Conservation (phyloP, 202 grass and related monocot species). For the Schoenoplectus tabernaemontani region DNA sequence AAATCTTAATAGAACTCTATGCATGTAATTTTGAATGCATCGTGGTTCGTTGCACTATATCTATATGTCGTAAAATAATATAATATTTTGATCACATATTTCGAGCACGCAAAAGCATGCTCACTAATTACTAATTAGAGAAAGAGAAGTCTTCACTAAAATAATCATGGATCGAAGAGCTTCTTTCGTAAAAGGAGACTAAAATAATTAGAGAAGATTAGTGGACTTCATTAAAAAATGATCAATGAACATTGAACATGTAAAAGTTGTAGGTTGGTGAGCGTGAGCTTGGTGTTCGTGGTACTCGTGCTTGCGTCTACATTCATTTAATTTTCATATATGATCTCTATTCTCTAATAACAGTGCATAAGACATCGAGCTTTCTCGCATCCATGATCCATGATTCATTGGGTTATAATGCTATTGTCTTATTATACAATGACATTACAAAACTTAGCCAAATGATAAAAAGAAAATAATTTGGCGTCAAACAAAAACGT, state of each 20-base stretch:
- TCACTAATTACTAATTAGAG: background rate
- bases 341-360: background rate
- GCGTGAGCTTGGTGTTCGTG: too few relatives aligned
- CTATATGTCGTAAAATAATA: background rate
- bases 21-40: background rate
- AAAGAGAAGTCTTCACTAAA: background rate
- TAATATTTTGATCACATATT: too few relatives aligned
- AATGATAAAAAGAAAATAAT: too few relatives aligned
- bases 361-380: background rate
- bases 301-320: background rate
- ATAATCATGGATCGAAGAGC: background rate
- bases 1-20: background rate
- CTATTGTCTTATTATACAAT: too few relatives aligned
- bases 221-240: background rate
- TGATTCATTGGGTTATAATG: too few relatives aligned
- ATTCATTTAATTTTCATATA: background rate
- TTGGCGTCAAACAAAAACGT: too few relatives aligned
- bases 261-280: conserved; percentile 1
- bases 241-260: too few relatives aligned
- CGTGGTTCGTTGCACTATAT: background rate
- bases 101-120: background rate
- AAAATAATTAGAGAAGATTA: background rate
- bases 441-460: too few relatives aligned
- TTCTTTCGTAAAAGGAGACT: background rate
- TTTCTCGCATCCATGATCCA: background rate